Evolutionary conservation across 2,329 filamentous ascomycete genomes (phyloP).

Genomic region (Cercospora nicotianae): DNA sequence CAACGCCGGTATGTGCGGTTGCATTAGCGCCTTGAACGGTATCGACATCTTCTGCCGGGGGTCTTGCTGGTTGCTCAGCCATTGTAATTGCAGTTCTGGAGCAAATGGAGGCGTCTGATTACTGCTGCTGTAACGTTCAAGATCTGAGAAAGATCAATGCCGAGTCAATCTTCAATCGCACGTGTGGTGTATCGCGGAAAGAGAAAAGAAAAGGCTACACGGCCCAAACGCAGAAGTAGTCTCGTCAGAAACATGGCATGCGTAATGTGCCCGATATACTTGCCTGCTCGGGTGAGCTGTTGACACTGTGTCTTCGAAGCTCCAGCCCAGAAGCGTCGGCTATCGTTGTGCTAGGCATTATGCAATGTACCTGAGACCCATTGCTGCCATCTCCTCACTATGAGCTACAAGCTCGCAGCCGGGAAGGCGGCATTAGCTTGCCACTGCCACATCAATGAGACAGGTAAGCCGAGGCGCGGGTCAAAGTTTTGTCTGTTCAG

Average conservation of each 20-base stretch:
- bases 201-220: not conserved
- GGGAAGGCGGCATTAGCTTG: constrained; percentile 10
- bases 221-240: not conserved
- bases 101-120: not conserved
- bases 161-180: not conserved
- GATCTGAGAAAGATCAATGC: not conserved
- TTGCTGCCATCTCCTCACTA: constrained; percentile 12
- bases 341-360: not conserved
- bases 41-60: constrained; percentile 9
- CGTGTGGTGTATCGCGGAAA: not conserved
- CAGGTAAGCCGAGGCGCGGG: constrained; percentile 16
- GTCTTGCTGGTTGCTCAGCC: constrained; percentile 10
- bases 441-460: constrained; percentile 11
- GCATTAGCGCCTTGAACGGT: not conserved
- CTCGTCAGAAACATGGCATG: constrained; percentile 1
- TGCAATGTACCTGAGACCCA: constrained; percentile 6
- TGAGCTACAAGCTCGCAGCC: constrained; percentile 4
- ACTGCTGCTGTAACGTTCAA: not conserved
- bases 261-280: not conserved
- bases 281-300: constrained; percentile 4
- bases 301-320: not conserved
- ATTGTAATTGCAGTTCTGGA: not conserved
- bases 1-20: constrained; percentile 7
- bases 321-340: not conserved
- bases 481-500: not conserved